Percentiles rank a stretch among this genome's conserved stretches.
Evolutionary conservation across 805 yeast species (phyloP).

Genomic region (Yamadazyma sp.): DNA sequence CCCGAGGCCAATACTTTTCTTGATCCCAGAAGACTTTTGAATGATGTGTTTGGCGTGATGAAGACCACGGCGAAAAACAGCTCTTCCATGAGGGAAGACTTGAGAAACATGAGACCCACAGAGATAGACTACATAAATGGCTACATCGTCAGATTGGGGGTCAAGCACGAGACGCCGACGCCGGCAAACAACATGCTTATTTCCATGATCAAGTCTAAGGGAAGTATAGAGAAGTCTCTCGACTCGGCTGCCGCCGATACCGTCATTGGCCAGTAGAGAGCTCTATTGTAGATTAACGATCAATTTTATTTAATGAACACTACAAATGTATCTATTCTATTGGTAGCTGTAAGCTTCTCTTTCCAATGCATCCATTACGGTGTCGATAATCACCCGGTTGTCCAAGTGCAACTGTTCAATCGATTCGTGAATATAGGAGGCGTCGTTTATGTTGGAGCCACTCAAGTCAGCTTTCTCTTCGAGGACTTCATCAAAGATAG

Average conservation of each 20-base stretch:
- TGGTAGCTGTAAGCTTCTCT: too few relatives aligned
- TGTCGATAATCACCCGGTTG: neutral
- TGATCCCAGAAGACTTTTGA: constrained; percentile 33
- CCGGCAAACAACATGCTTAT: constrained; percentile 49
- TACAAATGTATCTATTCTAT: too few relatives aligned
- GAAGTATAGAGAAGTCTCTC: constrained; percentile 23
- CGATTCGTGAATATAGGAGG: neutral
- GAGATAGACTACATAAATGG: constrained; percentile 89
- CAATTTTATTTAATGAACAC: too few relatives aligned
- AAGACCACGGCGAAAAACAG: constrained; percentile 53
- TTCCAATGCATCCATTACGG: too few relatives aligned
- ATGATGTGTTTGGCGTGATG: constrained; percentile 29
- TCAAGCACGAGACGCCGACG: constrained; percentile 41
- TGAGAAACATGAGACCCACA: constrained; percentile 52
- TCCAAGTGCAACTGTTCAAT: neutral
- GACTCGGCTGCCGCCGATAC: neutral
- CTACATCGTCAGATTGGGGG: constrained; percentile 60
- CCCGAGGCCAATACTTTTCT: constrained; percentile 33
- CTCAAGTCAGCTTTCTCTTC: constrained; percentile 1
- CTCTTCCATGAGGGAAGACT: constrained; percentile 73
- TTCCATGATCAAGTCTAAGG: constrained; percentile 43
- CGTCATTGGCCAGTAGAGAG: too few relatives aligned
- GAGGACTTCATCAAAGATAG: neutral
- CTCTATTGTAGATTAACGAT: too few relatives aligned
- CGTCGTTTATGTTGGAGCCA: neutral